phyloP scores from a whole-genome alignment of 2,329 filamentous ascomycete genomes.

The Sporothrix humicola region DNA sequence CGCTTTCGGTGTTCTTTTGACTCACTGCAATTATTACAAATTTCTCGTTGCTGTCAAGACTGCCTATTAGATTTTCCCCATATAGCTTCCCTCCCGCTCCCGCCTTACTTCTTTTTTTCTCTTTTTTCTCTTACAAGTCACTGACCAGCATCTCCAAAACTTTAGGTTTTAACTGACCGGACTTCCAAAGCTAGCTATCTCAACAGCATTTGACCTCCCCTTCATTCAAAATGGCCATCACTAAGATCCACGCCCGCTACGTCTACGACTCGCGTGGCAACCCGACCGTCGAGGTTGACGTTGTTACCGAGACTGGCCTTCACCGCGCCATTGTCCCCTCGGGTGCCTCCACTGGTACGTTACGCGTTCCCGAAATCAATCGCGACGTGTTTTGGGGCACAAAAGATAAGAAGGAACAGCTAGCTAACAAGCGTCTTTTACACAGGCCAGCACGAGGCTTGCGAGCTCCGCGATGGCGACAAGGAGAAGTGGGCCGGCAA shows the following conservation, averaged over 20 bases:
- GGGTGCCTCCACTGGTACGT: constrained; percentile 89
- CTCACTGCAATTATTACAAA: constrained; percentile 21
- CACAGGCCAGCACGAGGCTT: constrained; percentile 84
- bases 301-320: constrained; percentile 93
- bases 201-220: constrained; percentile 2
- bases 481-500: constrained; percentile 86
- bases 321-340: constrained; percentile 98
- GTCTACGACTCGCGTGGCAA: constrained; percentile 99
- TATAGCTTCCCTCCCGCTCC: constrained; percentile 28
- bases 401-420: neutral
- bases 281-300: constrained; percentile 97
- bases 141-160: constrained; percentile 1
- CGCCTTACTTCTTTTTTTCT: neutral
- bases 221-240: constrained; percentile 76
- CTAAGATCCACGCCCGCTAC: constrained; percentile 88
- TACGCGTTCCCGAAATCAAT: constrained; percentile 23
- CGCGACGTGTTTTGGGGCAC: neutral
- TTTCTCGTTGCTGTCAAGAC: constrained; percentile 5
- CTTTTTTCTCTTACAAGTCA: constrained; percentile 26
- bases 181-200: constrained; percentile 29
- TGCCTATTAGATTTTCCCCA: constrained; percentile 19
- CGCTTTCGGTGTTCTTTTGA: constrained; percentile 15
- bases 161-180: constrained; percentile 25
- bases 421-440: constrained; percentile 35
- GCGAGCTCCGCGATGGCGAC: constrained; percentile 89